Conservation (phyloP, 2,329 filamentous ascomycete genomes). For the Alternaria sp. region DNA sequence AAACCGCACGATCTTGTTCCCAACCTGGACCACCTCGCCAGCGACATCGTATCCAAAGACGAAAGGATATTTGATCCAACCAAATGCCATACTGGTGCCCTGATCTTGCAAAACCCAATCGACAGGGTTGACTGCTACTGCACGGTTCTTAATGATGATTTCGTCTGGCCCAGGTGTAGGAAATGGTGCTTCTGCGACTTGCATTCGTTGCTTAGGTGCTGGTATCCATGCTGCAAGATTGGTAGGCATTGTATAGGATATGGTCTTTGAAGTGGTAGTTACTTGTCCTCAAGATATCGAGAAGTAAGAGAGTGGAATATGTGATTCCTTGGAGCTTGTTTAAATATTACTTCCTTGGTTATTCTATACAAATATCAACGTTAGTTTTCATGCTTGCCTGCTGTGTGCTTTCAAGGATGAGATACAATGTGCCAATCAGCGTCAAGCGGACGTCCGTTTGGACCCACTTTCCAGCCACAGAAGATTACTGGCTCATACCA, state of each 20-base stretch:
- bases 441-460: conserved; percentile 3
- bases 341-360: too few species aligned
- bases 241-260: not conserved
- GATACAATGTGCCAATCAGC: not conserved
- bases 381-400: not conserved
- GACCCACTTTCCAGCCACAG: not conserved
- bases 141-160: conserved; percentile 51
- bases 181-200: conserved; percentile 43
- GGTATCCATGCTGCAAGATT: conserved; percentile 9
- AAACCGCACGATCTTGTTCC: conserved; percentile 51
- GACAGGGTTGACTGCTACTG: conserved; percentile 55
- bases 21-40: conserved; percentile 54
- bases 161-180: conserved; percentile 46
- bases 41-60: conserved; percentile 52
- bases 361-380: not conserved
- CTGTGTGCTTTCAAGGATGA: not conserved
- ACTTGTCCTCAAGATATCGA: not conserved
- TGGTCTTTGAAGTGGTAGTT: not conserved
- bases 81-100: conserved; percentile 17
- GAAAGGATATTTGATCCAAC: conserved; percentile 21
- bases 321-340: too few species aligned
- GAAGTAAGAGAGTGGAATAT: not conserved
- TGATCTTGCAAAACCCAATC: conserved; percentile 51
- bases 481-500: not conserved
- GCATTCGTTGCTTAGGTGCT: conserved; percentile 29